Evolutionary conservation across 352 stramenopile species (phyloP).

Genomic region (Thraustochytrium sp.): DNA sequence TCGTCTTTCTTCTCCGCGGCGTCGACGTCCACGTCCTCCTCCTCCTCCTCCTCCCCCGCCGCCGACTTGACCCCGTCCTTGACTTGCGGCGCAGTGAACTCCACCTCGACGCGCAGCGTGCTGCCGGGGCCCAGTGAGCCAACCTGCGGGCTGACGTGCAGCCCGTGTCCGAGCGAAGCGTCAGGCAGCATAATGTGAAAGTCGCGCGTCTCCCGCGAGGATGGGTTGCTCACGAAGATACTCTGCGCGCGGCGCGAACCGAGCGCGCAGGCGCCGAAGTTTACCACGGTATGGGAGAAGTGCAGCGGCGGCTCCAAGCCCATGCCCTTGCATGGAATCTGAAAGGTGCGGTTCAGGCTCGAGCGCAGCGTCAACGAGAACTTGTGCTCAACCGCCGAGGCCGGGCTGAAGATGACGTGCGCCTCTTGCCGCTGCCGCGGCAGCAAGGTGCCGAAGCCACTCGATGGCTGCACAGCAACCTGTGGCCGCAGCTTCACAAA

Average conservation of each 20-base stretch:
- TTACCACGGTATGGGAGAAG: conserved; percentile 59
- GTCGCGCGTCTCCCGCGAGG: conserved; percentile 47
- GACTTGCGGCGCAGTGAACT: conserved; percentile 57
- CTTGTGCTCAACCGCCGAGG: conserved; percentile 52
- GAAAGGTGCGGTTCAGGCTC: conserved; percentile 57
- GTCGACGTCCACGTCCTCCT: background rate
- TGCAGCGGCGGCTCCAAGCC: conserved; percentile 55
- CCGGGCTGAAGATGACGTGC: conserved; percentile 58
- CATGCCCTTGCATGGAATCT: conserved; percentile 52
- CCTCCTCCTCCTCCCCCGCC: background rate
- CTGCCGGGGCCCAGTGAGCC: conserved; percentile 54
- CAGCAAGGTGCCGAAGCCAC: conserved; percentile 62
- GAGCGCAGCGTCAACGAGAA: conserved; percentile 55
- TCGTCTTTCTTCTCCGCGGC: background rate
- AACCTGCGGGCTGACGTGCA: conserved; percentile 64
- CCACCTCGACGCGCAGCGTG: conserved; percentile 67
- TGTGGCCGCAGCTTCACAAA: conserved; percentile 62
- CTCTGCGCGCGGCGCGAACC: conserved; percentile 55
- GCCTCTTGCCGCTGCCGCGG: conserved; percentile 53
- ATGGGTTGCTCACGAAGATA: conserved; percentile 57
- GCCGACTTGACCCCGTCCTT: background rate
- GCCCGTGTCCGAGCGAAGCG: conserved; percentile 38
- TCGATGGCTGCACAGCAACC: conserved; percentile 58
- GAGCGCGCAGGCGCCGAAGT: conserved; percentile 53
- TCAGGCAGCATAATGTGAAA: conserved; percentile 57